Evolutionary conservation across 345 rosid species (phyloP).

Genomic region (Hibiscus syriacus): DNA sequence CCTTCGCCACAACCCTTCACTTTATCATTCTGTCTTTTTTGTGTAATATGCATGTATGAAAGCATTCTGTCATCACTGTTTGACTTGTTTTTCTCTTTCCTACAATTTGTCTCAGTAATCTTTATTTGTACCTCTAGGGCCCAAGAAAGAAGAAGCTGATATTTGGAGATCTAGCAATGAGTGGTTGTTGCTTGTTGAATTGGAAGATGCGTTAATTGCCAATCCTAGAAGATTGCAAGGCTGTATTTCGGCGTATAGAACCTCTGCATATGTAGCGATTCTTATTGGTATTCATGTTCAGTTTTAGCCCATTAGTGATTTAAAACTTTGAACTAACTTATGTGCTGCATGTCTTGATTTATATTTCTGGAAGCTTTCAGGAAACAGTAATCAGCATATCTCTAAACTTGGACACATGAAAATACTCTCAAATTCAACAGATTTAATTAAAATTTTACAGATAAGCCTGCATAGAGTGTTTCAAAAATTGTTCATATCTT

Average conservation of each 20-base stretch:
- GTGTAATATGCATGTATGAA: background rate
- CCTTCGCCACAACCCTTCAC: too few species aligned
- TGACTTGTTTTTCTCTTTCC: background rate
- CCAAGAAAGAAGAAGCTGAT: conserved; percentile 83
- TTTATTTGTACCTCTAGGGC: conserved; percentile 45
- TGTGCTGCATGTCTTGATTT: background rate
- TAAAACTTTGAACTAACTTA: background rate
- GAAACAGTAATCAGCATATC: too few species aligned
- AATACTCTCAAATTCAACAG: background rate
- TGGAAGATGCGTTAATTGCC: conserved; percentile 12
- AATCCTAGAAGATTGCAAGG: conserved; percentile 10
- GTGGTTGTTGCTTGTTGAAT: background rate
- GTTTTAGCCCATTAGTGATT: too few species aligned
- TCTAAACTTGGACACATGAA: background rate
- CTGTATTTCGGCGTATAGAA: conserved; percentile 16
- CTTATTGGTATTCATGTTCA: background rate
- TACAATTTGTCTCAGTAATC: background rate
- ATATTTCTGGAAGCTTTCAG: too few species aligned
- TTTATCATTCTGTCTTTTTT: too few species aligned
- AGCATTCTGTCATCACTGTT: background rate
- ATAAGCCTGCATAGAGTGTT: background rate
- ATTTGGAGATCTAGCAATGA: conserved; percentile 3
- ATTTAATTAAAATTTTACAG: too few species aligned
- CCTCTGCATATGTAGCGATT: too few species aligned
- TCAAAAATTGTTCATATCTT: too few species aligned